Percentiles rank a stretch among this genome's conserved stretches.
phyloP scores from a whole-genome alignment of 179 eudicot genomes.

The Actinidia chinensis region DNA sequence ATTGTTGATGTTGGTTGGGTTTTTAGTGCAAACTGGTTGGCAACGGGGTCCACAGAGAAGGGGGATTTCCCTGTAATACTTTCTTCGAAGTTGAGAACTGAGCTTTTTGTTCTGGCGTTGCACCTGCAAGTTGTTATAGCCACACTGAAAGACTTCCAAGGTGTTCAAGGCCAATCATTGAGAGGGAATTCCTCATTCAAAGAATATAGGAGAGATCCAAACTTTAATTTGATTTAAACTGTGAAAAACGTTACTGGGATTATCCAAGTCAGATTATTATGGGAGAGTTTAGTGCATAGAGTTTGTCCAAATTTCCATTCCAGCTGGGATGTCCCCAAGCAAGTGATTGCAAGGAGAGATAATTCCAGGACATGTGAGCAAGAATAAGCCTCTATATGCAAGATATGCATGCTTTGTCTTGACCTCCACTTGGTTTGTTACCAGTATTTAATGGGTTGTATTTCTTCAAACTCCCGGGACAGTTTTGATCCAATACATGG shows the following conservation, averaged over 20 bases:
- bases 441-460: too few species aligned
- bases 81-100: not conserved
- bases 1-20: not conserved
- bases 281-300: constrained; percentile 5
- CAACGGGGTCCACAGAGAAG: constrained; percentile 8
- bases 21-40: constrained; percentile 5
- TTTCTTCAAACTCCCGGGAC: not conserved
- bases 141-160: constrained; percentile 6
- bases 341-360: not conserved
- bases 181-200: constrained; percentile 2
- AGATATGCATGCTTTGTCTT: not conserved
- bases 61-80: not conserved
- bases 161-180: not conserved
- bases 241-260: not conserved
- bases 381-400: not conserved
- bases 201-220: not conserved
- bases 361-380: not conserved
- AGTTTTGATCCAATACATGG: not conserved
- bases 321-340: not conserved
- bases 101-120: constrained; percentile 1
- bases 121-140: constrained; percentile 1
- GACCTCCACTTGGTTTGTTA: not conserved
- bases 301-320: not conserved
- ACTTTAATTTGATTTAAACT: not conserved
- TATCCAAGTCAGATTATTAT: not conserved